Conservation (phyloP, 192 early-diverging fungal genomes). For the Entomortierella lignicola region DNA sequence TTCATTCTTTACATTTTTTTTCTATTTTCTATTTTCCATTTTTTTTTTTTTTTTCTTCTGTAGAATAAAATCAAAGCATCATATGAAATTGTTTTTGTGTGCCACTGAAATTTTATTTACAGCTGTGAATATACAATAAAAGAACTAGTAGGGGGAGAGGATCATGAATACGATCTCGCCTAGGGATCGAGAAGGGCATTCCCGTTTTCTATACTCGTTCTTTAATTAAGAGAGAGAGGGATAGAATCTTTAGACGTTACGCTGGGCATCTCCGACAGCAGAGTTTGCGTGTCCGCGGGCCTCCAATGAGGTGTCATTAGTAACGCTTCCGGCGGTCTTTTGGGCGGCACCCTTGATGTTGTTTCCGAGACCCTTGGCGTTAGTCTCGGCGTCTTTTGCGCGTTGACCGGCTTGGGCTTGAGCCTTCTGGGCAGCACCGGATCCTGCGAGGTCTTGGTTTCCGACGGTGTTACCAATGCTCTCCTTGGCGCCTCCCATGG, state of each 20-base stretch:
- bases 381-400: slow-evolving; percentile 19
- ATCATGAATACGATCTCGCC: no score
- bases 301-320: slow-evolving; percentile 5
- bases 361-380: slow-evolving; percentile 34
- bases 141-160: no score
- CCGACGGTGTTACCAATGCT: slow-evolving; percentile 54
- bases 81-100: background rate
- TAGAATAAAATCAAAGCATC: background rate
- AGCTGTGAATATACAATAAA: background rate
- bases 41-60: background rate
- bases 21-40: background rate
- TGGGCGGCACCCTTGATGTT: slow-evolving; percentile 39
- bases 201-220: no score
- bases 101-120: background rate
- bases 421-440: slow-evolving; percentile 46
- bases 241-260: slow-evolving; percentile 17
- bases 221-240: background rate
- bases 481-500: slow-evolving; percentile 53
- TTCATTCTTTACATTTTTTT: background rate
- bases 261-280: slow-evolving; percentile 25
- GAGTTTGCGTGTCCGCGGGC: slow-evolving; percentile 26
- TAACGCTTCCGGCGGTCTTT: slow-evolving; percentile 26
- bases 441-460: slow-evolving; percentile 31
- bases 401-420: slow-evolving; percentile 31
- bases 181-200: no score